Conservation (phyloP, 257 asterid species). For the Nicotiana knightiana region DNA sequence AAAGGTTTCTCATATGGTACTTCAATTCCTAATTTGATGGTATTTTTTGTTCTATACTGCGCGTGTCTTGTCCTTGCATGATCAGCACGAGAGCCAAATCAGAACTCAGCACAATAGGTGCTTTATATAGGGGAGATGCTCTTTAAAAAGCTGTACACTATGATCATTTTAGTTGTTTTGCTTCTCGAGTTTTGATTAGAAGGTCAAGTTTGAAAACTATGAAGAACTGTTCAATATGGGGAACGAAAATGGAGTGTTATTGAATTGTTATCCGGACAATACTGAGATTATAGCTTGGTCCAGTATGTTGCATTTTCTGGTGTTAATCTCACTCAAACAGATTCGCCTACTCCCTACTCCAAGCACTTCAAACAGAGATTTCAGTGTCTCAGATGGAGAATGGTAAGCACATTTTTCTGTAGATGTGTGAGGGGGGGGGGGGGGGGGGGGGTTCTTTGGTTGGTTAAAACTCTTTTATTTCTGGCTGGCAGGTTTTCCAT, state of each 20-base stretch:
- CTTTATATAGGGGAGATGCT: neutral
- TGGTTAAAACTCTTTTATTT: neutral
- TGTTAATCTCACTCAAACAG: neutral
- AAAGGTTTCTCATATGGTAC: neutral
- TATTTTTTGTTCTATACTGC: neutral
- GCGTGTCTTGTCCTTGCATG: neutral
- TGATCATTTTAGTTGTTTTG: neutral
- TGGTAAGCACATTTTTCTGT: slow-evolving; percentile 1
- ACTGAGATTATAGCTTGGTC: neutral
- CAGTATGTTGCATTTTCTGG: neutral
- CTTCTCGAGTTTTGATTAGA: neutral
- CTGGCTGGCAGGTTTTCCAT: neutral
- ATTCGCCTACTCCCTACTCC: neutral
- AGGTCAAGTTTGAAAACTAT: neutral
- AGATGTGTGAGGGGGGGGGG: neutral
- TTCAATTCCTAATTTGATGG: neutral
- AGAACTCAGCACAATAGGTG: slow-evolving; percentile 4
- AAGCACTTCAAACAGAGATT: neutral
- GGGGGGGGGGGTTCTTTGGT: neutral
- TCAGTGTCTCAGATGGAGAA: neutral
- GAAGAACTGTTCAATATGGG: neutral
- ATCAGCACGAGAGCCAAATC: neutral
- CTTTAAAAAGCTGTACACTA: neutral
- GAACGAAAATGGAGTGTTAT: neutral
- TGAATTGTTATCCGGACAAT: neutral